Evolutionary conservation across 352 stramenopile species (phyloP).

Genomic region (Thraustotheca clavata): DNA sequence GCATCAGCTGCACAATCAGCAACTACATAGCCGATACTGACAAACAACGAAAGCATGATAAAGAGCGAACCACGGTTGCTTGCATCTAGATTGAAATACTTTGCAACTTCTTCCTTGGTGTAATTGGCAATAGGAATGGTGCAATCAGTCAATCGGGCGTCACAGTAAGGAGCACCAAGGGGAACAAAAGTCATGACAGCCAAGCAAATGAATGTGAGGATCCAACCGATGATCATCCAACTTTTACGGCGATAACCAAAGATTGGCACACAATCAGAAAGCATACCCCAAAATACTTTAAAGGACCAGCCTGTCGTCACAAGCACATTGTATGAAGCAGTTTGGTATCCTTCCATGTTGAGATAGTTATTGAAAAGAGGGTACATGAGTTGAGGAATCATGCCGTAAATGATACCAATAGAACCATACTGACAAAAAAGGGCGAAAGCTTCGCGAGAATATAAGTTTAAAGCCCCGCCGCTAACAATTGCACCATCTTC

Average conservation of each 20-base stretch:
- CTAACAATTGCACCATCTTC: conserved; percentile 15
- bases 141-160: neutral
- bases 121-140: neutral
- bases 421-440: conserved; percentile 60
- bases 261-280: conserved; percentile 12
- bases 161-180: conserved; percentile 8
- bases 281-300: conserved; percentile 56
- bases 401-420: conserved; percentile 52
- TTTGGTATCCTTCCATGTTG: conserved; percentile 57
- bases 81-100: conserved; percentile 27
- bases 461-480: conserved; percentile 36
- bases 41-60: conserved; percentile 57
- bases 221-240: conserved; percentile 22
- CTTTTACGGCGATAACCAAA: conserved; percentile 15
- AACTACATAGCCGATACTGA: conserved; percentile 54
- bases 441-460: conserved; percentile 39
- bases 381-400: conserved; percentile 50
- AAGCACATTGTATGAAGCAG: conserved; percentile 46
- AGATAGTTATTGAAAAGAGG: conserved; percentile 71
- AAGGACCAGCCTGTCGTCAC: conserved; percentile 51
- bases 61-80: conserved; percentile 25
- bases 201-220: neutral
- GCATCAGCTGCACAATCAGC: conserved; percentile 49
- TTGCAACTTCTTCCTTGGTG: neutral
- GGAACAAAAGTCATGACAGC: conserved; percentile 8